Evolutionary conservation across 257 asterid genomes (phyloP).

Genomic region (Rauvolfia tetraphylla): DNA sequence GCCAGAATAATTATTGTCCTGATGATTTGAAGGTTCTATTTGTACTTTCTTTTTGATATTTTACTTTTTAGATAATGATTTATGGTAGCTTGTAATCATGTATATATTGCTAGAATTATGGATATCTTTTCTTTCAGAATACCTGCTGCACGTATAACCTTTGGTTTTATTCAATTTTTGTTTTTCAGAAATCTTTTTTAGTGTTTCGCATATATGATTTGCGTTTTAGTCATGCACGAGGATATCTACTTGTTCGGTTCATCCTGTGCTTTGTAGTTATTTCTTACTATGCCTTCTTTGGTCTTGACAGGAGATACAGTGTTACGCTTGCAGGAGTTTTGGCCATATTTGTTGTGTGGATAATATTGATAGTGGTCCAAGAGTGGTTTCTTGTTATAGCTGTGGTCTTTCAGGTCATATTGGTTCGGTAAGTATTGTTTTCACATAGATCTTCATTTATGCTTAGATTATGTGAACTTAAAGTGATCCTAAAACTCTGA

Average conservation of each 20-base stretch:
- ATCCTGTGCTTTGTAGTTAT: not conserved
- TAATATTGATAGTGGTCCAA: constrained; percentile 46
- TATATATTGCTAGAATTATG: not conserved
- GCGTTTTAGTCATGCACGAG: not conserved
- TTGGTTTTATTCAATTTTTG: not conserved
- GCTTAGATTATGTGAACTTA: not conserved
- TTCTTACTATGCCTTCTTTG: not conserved
- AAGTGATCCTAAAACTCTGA: not conserved
- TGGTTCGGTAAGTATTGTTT: constrained; percentile 68
- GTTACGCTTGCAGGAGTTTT: constrained; percentile 65
- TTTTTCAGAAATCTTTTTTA: not conserved
- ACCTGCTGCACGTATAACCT: not conserved
- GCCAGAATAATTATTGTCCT: constrained; percentile 57
- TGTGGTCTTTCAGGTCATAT: constrained; percentile 92
- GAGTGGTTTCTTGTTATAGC: constrained; percentile 68
- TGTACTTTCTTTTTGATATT: not conserved
- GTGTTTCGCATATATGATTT: not conserved
- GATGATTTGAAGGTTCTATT: constrained; percentile 72
- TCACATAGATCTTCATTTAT: not conserved
- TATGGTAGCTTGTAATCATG: not conserved
- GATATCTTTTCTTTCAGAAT: not conserved
- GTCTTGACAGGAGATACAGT: constrained; percentile 58
- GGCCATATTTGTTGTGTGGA: constrained; percentile 88
- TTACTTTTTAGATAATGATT: not conserved
- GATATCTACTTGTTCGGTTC: not conserved